Conservation (phyloP, 2,329 filamentous ascomycete genomes). For the Drechmeria coniospora region DNA sequence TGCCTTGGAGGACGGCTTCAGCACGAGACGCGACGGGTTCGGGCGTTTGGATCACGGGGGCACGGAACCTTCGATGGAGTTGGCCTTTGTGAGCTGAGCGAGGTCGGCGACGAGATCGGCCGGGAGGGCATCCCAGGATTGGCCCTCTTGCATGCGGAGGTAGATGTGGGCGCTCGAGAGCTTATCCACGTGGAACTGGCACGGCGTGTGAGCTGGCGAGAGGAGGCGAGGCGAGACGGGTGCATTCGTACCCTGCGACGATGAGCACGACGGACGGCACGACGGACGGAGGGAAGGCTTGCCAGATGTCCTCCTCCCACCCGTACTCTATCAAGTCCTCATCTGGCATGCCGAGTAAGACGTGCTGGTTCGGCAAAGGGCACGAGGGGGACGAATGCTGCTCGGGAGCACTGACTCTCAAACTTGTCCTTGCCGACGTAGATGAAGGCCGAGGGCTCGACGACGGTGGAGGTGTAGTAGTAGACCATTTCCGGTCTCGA, state of each 20-base stretch:
- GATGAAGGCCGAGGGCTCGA: conserved; percentile 69
- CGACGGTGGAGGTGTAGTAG: conserved; percentile 81
- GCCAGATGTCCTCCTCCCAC: conserved; percentile 94
- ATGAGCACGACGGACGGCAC: conserved; percentile 1
- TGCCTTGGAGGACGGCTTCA: conserved; percentile 40
- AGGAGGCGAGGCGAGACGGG: neutral
- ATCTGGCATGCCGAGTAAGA: conserved; percentile 38
- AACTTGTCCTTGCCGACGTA: conserved; percentile 99
- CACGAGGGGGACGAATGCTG: neutral
- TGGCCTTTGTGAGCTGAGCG: conserved; percentile 95
- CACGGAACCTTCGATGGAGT: conserved; percentile 98
- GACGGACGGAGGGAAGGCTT: conserved; percentile 12
- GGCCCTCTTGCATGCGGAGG: conserved; percentile 62
- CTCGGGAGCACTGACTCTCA: conserved; percentile 60
- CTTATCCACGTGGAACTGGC: conserved; percentile 91
- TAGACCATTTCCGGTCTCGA: conserved; percentile 59
- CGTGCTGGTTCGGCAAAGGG: neutral
- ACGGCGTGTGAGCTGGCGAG: neutral
- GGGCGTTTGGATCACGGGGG: too few species aligned
- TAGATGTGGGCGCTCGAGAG: conserved; percentile 95
- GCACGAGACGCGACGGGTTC: neutral
- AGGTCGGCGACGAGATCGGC: conserved; percentile 65
- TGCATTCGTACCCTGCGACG: conserved; percentile 15
- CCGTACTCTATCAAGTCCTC: conserved; percentile 92
- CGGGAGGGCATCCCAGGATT: conserved; percentile 73